Percentiles rank a stretch among this genome's conserved stretches.
phyloP scores from a whole-genome alignment of 208 protist genomes.

The Crithidia brevicula region DNA sequence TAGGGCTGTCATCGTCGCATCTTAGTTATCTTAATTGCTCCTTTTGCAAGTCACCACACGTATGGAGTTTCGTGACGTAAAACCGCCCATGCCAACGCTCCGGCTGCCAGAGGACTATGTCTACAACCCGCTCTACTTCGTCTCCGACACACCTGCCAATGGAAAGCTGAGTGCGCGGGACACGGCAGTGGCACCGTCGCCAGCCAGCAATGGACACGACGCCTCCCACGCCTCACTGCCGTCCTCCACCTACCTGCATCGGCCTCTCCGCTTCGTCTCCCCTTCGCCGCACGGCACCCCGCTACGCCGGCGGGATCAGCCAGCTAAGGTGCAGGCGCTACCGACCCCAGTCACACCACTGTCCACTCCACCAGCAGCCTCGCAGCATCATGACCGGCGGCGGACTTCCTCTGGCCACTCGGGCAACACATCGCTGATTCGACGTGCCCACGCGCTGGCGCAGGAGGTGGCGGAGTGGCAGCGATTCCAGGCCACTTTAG shows the following conservation, averaged over 20 bases:
- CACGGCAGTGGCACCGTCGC: background rate
- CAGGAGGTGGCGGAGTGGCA: slow-evolving; percentile 17
- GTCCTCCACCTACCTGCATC: slow-evolving; percentile 21
- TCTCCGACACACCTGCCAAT: background rate
- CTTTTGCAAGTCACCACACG: too few relatives aligned
- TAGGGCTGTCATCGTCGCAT: too few relatives aligned
- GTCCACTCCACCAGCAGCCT: background rate
- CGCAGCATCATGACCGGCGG: background rate
- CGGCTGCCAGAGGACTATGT: slow-evolving; percentile 25
- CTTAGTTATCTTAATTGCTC: too few relatives aligned
- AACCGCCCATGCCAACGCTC: slow-evolving; percentile 19
- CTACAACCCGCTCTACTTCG: slow-evolving; percentile 28
- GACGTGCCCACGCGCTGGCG: slow-evolving; percentile 9
- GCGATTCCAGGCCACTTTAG: background rate
- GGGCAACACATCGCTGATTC: background rate
- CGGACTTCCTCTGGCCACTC: background rate
- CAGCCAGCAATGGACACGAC: background rate
- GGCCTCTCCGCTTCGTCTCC: slow-evolving; percentile 19
- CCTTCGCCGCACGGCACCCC: background rate
- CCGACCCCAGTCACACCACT: background rate
- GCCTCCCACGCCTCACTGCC: slow-evolving; percentile 7
- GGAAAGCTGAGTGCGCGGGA: too few relatives aligned
- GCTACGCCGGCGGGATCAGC: background rate
- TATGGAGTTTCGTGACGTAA: slow-evolving; percentile 13
- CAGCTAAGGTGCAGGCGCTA: too few relatives aligned